Conservation (phyloP, 2,329 filamentous ascomycete genomes). For the Aspergillus thermomutatus region DNA sequence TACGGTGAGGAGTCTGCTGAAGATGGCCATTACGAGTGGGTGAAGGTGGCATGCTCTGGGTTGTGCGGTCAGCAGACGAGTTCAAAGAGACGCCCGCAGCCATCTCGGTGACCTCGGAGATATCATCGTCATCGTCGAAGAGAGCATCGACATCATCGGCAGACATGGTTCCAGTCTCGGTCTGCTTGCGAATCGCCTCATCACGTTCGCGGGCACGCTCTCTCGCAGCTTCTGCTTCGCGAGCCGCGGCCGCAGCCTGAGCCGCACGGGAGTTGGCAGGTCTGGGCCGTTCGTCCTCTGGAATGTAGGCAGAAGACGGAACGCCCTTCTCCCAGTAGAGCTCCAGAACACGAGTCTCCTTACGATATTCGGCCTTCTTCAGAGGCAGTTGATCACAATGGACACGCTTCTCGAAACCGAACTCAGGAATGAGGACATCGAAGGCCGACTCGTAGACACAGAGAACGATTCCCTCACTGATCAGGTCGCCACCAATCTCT, state of each 20-base stretch:
- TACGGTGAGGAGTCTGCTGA: conserved; percentile 72
- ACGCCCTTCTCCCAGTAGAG: conserved; percentile 99
- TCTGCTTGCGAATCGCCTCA: conserved; percentile 87
- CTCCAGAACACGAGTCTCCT: conserved; percentile 90
- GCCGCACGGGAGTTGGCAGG: conserved; percentile 70
- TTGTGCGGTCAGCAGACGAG: conserved; percentile 70
- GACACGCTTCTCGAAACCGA: conserved; percentile 98
- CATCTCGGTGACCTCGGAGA: conserved; percentile 82
- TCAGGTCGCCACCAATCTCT: conserved; percentile 83
- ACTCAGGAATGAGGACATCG: conserved; percentile 95
- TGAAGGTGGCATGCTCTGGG: conserved; percentile 91
- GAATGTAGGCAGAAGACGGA: conserved; percentile 90
- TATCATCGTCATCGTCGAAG: conserved; percentile 88
- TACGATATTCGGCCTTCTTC: conserved; percentile 98
- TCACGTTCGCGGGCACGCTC: conserved; percentile 81
- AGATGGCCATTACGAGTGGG: conserved; percentile 71
- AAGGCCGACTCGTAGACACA: conserved; percentile 99
- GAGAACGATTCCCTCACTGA: conserved; percentile 92
- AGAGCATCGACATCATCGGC: conserved; percentile 92
- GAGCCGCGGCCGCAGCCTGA: conserved; percentile 71
- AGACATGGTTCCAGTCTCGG: conserved; percentile 90
- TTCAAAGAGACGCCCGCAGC: conserved; percentile 86
- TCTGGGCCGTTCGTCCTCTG: conserved; percentile 94
- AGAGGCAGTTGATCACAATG: conserved; percentile 97
- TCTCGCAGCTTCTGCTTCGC: conserved; percentile 77